phyloP scores from a whole-genome alignment of 495 filamentous ascomycete species.

The Hamigera avellanea region DNA sequence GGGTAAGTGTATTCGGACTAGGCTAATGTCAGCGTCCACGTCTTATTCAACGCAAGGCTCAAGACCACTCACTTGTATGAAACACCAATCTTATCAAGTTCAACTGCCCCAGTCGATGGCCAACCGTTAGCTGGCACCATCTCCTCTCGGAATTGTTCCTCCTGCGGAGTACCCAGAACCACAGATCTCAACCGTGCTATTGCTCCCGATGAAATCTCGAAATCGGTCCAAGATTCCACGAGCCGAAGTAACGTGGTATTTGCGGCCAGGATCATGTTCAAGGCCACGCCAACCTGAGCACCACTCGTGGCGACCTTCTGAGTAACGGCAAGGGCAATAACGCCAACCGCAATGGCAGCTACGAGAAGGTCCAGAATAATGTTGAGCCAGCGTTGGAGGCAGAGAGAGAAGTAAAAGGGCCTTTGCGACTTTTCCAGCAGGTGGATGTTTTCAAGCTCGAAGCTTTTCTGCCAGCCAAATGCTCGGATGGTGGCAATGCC shows the following conservation, averaged over 20 bases:
- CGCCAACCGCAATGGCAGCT: conserved; percentile 20
- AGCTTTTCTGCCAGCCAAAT: conserved; percentile 25
- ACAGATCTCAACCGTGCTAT: conserved; percentile 13
- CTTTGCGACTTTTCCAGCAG: conserved; percentile 24
- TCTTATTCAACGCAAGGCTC: too few species aligned
- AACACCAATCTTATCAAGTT: background rate
- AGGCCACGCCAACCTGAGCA: conserved; percentile 10
- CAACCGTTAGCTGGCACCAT: background rate
- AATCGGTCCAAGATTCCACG: conserved; percentile 8
- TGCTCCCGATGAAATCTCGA: conserved; percentile 17
- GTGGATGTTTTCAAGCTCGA: conserved; percentile 8
- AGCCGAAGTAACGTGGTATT: conserved; percentile 4
- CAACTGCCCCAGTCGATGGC: background rate
- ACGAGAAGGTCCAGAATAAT: conserved; percentile 30
- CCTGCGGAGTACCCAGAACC: conserved; percentile 5
- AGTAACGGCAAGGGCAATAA: conserved; percentile 9
- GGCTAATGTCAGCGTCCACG: background rate
- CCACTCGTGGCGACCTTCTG: conserved; percentile 6
- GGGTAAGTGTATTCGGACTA: background rate
- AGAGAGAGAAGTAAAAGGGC: conserved; percentile 31
- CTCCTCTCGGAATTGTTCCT: conserved; percentile 2
- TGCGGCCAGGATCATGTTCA: conserved; percentile 12
- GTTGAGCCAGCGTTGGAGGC: conserved; percentile 30
- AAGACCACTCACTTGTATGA: too few species aligned
- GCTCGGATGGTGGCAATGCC: conserved; percentile 34